Evolutionary conservation across 1,284 basidiomycete species (phyloP), one percentile per base, ranked within the genome.

Genomic region (Malassezia psittaci): DNA sequence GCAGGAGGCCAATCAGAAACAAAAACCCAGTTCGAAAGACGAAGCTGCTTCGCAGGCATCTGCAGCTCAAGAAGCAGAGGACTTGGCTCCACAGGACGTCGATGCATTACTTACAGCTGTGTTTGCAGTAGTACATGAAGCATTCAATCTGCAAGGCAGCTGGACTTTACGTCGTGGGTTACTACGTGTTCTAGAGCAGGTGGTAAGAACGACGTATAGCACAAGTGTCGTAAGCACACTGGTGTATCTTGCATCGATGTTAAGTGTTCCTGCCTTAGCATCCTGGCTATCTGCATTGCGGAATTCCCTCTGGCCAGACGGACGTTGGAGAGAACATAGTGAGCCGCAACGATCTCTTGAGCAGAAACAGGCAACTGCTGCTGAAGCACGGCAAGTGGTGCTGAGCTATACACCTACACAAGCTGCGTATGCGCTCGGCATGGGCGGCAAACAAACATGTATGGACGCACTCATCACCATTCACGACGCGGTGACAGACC

Each of bases 141-240:
- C 74, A 1, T 73, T 75, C 50, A 67, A 72, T 48, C 61, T 76
- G 43, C 65, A 71, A 40, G 72, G 68, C 36, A 65, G 63, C 1
- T 76, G 74, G 74, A 74, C 69, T 16, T 39, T 76, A 38, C 66
- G 69, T 10, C 61, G 72, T 12, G 74, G 74, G 24, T 68, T 76
- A 60, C 57, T 76, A 52, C 66, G 69, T 13, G 64, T 76, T 13
- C 59, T 76, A 9, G 72, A 76, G 54, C 69, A 72, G 38, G 61
- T 75, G 9, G 61, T 75, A 4, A 62, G 73, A 6, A 69, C 74
- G 32, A 67, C 64, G 7, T 76, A 76, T 54, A 60, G 65, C 15
- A 46, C 56, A 9, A 66, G 64, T 18, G 66, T 75, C 18, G 52
- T 68, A n/a, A 57, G 64, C 19, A 60, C 60, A 2, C 66, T 76